Conservation (phyloP, 164 flowering plant genomes). For the Cinnamomum micranthum region DNA sequence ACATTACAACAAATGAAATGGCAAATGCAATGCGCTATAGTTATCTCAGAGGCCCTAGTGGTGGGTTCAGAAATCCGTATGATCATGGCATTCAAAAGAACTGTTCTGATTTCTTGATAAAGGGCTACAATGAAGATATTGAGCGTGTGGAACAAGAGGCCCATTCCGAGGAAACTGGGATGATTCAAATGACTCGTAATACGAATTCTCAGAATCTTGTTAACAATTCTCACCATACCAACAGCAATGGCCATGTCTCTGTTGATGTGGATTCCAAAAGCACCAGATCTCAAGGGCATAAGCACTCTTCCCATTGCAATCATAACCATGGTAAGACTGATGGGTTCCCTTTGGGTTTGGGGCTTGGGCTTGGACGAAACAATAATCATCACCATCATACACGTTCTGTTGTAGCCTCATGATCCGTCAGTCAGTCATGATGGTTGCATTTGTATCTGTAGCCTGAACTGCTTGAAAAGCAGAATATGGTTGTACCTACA, state of each 20-base stretch:
- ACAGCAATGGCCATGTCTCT: slow-evolving; percentile 53
- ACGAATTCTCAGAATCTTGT: slow-evolving; percentile 48
- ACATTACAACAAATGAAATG: slow-evolving; percentile 92
- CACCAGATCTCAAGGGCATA: slow-evolving; percentile 40
- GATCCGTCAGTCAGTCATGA: slow-evolving; percentile 10
- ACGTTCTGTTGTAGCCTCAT: slow-evolving; percentile 43
- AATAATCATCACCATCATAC: slow-evolving; percentile 4
- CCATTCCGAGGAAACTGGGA: slow-evolving; percentile 53
- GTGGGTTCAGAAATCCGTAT: slow-evolving; percentile 79
- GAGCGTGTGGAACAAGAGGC: slow-evolving; percentile 40
- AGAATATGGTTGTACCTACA: not conserved
- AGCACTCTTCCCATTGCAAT: slow-evolving; percentile 66
- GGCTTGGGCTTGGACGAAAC: slow-evolving; percentile 65
- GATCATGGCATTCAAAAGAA: slow-evolving; percentile 76
- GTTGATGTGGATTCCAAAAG: slow-evolving; percentile 38
- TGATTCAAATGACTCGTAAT: slow-evolving; percentile 51
- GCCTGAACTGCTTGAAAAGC: not conserved
- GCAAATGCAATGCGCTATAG: slow-evolving; percentile 82
- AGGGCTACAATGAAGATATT: slow-evolving; percentile 80
- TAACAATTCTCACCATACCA: slow-evolving; percentile 42
- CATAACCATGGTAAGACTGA: slow-evolving; percentile 37
- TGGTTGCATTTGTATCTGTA: not conserved
- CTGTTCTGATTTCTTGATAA: slow-evolving; percentile 80
- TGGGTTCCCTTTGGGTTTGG: slow-evolving; percentile 58
- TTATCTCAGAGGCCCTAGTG: slow-evolving; percentile 80